These are phyloP conservation scores for Yamadazyma ubonensis DNA, from an alignment of 805 yeast genomes.

Conservation along the genomic window DNA sequence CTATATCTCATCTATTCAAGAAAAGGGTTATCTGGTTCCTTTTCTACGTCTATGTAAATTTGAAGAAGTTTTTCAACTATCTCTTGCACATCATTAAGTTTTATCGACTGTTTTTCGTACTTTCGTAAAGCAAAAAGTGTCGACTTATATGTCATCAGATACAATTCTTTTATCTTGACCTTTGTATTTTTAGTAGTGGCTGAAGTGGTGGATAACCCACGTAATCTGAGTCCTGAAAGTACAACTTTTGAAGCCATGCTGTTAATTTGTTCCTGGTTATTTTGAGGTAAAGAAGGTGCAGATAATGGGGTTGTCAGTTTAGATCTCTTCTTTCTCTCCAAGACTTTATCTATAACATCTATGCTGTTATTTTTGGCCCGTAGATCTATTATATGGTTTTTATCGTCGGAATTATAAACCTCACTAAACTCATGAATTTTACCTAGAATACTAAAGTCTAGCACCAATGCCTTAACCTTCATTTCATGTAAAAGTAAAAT, in stretches of 20 bases:
- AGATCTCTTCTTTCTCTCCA: conserved; percentile 22
- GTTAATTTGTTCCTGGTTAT: conserved; percentile 22
- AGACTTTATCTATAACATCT: conserved; percentile 35
- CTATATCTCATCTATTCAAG: conserved; percentile 5
- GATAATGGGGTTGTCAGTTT: conserved; percentile 16
- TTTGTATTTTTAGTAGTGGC: conserved; percentile 28
- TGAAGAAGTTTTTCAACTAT: conserved; percentile 40
- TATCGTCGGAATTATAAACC: not conserved
- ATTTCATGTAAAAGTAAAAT: conserved; percentile 11
- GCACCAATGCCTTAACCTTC: conserved; percentile 10
- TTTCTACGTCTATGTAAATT: conserved; percentile 31
- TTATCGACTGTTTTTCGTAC: conserved; percentile 21
- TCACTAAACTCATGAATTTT: not conserved
- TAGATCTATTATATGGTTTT: conserved; percentile 11
- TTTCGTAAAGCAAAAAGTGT: conserved; percentile 41
- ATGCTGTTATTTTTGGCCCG: conserved; percentile 12
- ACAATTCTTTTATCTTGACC: conserved; percentile 38
- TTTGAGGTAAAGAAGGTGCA: conserved; percentile 11
- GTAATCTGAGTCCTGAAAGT: conserved; percentile 41
- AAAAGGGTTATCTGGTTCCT: conserved; percentile 8
- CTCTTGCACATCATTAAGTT: conserved; percentile 34
- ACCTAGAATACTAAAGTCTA: conserved; percentile 10
- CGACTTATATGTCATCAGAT: conserved; percentile 40
- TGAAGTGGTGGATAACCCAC: conserved; percentile 32
- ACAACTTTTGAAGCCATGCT: conserved; percentile 34